phyloP scores from a whole-genome alignment of 306 rosid genomes.

The Prosopis cineraria region DNA sequence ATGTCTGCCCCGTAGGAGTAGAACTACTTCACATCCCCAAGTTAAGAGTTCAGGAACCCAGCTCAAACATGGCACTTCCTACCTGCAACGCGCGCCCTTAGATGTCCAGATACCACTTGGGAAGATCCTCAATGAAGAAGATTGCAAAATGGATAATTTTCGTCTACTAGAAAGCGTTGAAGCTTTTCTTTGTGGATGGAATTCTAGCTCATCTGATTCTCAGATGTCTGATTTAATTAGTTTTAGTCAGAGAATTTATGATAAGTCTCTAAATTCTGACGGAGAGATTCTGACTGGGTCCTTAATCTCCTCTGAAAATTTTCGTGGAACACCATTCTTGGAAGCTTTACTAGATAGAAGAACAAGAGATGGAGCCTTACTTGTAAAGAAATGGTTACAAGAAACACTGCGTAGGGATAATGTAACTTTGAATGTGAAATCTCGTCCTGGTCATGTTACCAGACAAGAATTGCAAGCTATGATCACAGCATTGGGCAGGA shows the following conservation, averaged over 20 bases:
- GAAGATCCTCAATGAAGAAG: slow-evolving; percentile 61
- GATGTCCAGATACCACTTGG: slow-evolving; percentile 84
- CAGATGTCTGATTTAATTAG: slow-evolving; percentile 56
- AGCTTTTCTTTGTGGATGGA: slow-evolving; percentile 83
- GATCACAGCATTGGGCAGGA: slow-evolving; percentile 74
- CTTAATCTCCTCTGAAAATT: slow-evolving; percentile 72
- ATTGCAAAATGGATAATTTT: slow-evolving; percentile 47
- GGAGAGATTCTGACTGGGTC: slow-evolving; percentile 63
- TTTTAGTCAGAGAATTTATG: slow-evolving; percentile 56
- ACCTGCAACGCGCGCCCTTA: slow-evolving; percentile 69
- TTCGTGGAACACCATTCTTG: slow-evolving; percentile 77
- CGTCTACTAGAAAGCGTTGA: slow-evolving; percentile 65
- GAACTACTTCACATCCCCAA: slow-evolving; percentile 49
- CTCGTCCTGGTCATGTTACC: slow-evolving; percentile 68
- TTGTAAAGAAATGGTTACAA: slow-evolving; percentile 93
- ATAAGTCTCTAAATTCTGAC: slow-evolving; percentile 40
- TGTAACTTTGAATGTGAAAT: slow-evolving; percentile 57
- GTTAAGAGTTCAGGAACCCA: slow-evolving; percentile 57
- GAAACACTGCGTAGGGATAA: slow-evolving; percentile 76
- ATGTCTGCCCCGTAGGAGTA: slow-evolving; percentile 68
- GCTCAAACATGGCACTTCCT: slow-evolving; percentile 52
- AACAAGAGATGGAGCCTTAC: slow-evolving; percentile 74
- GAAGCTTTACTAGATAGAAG: slow-evolving; percentile 86
- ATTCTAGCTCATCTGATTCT: slow-evolving; percentile 58
- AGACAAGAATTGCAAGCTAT: slow-evolving; percentile 69